Base-by-base conservation (phyloP, 345 rosid genomes). In the Eutrema yunnanense region DNA sequence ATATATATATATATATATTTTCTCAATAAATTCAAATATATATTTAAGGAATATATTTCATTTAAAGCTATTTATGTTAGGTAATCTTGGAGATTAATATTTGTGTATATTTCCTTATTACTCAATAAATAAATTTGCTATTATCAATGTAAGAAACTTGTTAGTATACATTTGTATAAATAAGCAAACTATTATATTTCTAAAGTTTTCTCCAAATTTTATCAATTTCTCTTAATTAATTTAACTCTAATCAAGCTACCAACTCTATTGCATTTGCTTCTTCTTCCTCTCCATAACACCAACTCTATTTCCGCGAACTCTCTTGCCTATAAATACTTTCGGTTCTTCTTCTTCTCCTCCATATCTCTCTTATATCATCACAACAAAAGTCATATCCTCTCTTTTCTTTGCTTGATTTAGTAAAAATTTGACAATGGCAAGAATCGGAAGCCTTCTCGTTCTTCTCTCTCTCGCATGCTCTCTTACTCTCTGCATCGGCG, bases 401-500 rank as follows among this genome's bases (percentile, higher is more conserved):
- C 51, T 62, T 68, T 54, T 50, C 33, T 26, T 46, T 67, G 56
- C 52, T 69, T 50, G 38, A 16, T 51, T 13, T 22, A 19, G 33
- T 42, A 12, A 12, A 26, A 64, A 61, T 0, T 19, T 62, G 69
- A 65, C 47, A 47, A 83, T 86, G 94, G 78, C 81, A 61, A 77
- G 54, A 42, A 56, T 40, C 5, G 46, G 59, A 66, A 68, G 70
- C 84, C 57, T 75, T 62, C 67, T 85, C 38, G 19, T 81, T 32
- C 61, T 76, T 67, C 32, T 85, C 40, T 56, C 79, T 73, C 74
- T 92, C 8, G 68, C 88, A 69, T 82, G 79, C 68, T 12, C 77
- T 59, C 76, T 77, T 49, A 82, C 87, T 14, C 79, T 81, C 49
- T 81, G 88, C 77, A 53, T 84, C 41, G 69, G 78, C 12, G 62